These are phyloP conservation scores for Camelina sativa DNA, from an alignment of 345 rosid species.

Conservation along the genomic window DNA sequence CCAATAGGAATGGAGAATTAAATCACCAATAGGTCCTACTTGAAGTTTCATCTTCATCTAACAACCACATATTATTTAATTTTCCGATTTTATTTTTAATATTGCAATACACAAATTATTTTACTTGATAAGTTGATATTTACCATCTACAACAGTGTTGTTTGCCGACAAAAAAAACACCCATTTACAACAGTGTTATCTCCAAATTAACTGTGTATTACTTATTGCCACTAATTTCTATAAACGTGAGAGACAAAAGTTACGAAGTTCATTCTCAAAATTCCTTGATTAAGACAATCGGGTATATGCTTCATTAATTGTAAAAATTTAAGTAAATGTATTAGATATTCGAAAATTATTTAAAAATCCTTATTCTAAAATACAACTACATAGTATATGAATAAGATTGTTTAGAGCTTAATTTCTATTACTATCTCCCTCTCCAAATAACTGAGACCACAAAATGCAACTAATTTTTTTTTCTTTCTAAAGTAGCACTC, in stretches of 20 bases:
- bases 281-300: not conserved
- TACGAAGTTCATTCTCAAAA: not conserved
- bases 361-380: not conserved
- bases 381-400: not conserved
- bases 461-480: not conserved
- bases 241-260: not conserved
- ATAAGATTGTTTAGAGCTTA: not conserved
- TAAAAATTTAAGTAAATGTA: not conserved
- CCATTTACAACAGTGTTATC: not conserved
- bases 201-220: not conserved
- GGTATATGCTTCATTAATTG: not conserved
- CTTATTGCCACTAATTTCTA: not conserved
- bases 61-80: too few species aligned
- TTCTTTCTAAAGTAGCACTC: too few species aligned
- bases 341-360: not conserved
- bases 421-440: not conserved
- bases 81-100: not conserved
- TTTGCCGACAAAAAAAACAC: not conserved
- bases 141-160: not conserved
- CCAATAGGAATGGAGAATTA: conserved; percentile 54
- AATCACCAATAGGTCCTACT: conserved; percentile 41
- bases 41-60: not conserved
- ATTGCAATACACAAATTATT: not conserved
- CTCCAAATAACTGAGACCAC: not conserved
- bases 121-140: not conserved